Percentiles rank a stretch among this genome's conserved stretches.
Evolutionary conservation across 2,329 filamentous ascomycete species (phyloP).

Genomic region (Colletotrichum caudatum): DNA sequence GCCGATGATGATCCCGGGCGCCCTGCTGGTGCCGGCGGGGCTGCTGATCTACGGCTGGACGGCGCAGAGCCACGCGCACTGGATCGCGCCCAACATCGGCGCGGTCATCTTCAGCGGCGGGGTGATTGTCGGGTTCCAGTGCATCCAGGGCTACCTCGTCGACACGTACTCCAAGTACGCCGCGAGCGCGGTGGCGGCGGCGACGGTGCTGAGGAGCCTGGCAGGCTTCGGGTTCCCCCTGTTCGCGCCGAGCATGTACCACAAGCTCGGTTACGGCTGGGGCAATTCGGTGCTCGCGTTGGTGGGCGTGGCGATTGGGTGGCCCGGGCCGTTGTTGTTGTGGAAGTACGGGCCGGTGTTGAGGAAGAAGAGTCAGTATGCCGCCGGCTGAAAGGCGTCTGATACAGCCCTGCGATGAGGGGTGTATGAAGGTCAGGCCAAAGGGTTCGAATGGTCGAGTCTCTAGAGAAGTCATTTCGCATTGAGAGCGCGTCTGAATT

Average conservation of each 20-base stretch:
- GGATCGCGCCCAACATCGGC: slow-evolving; percentile 61
- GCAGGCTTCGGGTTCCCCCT: slow-evolving; percentile 66
- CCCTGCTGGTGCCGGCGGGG: slow-evolving; percentile 57
- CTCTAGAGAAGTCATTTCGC: neutral
- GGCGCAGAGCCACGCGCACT: slow-evolving; percentile 56
- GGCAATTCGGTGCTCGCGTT: slow-evolving; percentile 59
- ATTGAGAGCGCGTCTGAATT: no score
- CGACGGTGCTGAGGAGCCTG: slow-evolving; percentile 59
- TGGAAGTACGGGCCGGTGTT: slow-evolving; percentile 59
- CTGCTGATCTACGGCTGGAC: slow-evolving; percentile 62
- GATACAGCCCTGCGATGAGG: neutral
- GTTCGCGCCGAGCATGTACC: slow-evolving; percentile 62
- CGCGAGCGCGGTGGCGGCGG: slow-evolving; percentile 59
- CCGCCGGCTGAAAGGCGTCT: slow-evolving; percentile 22
- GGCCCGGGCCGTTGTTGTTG: slow-evolving; percentile 58
- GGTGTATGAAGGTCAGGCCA: neutral
- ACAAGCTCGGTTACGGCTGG: slow-evolving; percentile 55
- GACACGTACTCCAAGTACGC: slow-evolving; percentile 61
- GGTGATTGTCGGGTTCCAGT: slow-evolving; percentile 57
- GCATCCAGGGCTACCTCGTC: slow-evolving; percentile 60
- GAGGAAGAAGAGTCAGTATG: slow-evolving; percentile 45
- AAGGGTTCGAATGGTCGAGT: neutral
- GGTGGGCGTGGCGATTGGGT: slow-evolving; percentile 54
- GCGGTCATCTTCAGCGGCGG: slow-evolving; percentile 53
- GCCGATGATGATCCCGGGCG: slow-evolving; percentile 56